Percentiles rank a stretch among this genome's conserved stretches.
Conservation (phyloP, 2,329 filamentous ascomycete species). For the Sporothrix curviconia region DNA sequence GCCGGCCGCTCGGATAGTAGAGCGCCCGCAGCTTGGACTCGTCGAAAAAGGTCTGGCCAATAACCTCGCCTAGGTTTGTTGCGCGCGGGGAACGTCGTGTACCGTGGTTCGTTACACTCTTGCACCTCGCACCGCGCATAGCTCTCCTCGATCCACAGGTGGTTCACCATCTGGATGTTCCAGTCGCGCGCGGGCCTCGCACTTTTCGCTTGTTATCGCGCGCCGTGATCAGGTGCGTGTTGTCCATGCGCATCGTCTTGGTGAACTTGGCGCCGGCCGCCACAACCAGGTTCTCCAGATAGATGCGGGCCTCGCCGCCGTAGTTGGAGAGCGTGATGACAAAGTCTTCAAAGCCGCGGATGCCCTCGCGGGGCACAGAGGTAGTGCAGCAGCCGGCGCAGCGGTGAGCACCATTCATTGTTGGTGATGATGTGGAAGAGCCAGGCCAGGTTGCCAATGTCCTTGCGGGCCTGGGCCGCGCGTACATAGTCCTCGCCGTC, state of each 20-base stretch:
- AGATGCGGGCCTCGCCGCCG: slow-evolving; percentile 85
- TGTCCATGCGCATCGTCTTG: slow-evolving; percentile 89
- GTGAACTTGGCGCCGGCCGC: slow-evolving; percentile 85
- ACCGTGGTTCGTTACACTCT: slow-evolving; percentile 65
- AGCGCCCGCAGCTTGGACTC: slow-evolving; percentile 52
- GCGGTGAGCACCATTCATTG: slow-evolving; percentile 81
- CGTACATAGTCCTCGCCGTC: slow-evolving; percentile 70
- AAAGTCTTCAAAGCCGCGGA: slow-evolving; percentile 70
- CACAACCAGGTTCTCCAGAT: slow-evolving; percentile 83
- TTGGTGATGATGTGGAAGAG: slow-evolving; percentile 85
- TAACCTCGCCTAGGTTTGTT: slow-evolving; percentile 91
- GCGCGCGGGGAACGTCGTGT: slow-evolving; percentile 77
- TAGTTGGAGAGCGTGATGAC: slow-evolving; percentile 94
- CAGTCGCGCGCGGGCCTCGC: slow-evolving; percentile 85
- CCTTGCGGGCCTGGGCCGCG: slow-evolving; percentile 69
- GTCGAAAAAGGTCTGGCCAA: slow-evolving; percentile 82
- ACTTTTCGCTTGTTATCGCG: slow-evolving; percentile 88
- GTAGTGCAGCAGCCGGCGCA: slow-evolving; percentile 81
- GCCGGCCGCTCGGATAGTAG: slow-evolving; percentile 56
- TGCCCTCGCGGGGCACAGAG: slow-evolving; percentile 69
- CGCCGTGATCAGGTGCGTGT: slow-evolving; percentile 91
- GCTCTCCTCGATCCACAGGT: slow-evolving; percentile 95
- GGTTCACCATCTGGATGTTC: slow-evolving; percentile 84
- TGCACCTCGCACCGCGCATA: slow-evolving; percentile 82
- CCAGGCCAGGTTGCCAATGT: slow-evolving; percentile 91